Percentiles rank a stretch among this genome's conserved stretches.
phyloP scores from a whole-genome alignment of 148 eudicot species.

The Rhododendron mucronatum region DNA sequence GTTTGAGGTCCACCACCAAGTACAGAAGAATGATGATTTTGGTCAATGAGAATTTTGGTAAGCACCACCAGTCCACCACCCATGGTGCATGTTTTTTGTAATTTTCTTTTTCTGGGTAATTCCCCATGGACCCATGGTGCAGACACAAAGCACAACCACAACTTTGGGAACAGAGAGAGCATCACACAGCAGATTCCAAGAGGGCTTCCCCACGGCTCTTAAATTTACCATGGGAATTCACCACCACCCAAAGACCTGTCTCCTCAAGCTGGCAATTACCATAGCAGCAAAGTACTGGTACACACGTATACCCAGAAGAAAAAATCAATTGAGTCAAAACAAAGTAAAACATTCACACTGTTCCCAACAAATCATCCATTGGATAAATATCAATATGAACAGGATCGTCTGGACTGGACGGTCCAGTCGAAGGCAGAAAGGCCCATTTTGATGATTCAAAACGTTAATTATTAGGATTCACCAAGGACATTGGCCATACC shows the following conservation, averaged over 20 bases:
- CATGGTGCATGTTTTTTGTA: constrained; percentile 22
- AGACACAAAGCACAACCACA: constrained; percentile 1
- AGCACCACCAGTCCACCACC: constrained; percentile 21
- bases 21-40: constrained; percentile 36
- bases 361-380: background rate
- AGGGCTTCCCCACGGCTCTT: constrained; percentile 16
- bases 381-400: background rate
- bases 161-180: constrained; percentile 23
- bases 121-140: constrained; percentile 18
- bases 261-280: constrained; percentile 15
- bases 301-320: constrained; percentile 10
- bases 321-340: background rate
- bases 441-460: background rate
- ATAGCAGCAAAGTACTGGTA: constrained; percentile 12
- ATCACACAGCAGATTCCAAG: constrained; percentile 20
- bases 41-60: constrained; percentile 30
- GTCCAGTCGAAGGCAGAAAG: background rate
- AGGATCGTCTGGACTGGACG: background rate
- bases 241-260: constrained; percentile 41
- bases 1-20: constrained; percentile 34
- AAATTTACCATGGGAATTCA: constrained; percentile 46
- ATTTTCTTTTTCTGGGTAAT: background rate
- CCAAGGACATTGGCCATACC: background rate
- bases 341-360: background rate
- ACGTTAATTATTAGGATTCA: background rate